Percentiles rank a stretch among this genome's conserved stretches.
Conservation (phyloP, 306 rosid genomes). For the Fragaria nilgerrensis region DNA sequence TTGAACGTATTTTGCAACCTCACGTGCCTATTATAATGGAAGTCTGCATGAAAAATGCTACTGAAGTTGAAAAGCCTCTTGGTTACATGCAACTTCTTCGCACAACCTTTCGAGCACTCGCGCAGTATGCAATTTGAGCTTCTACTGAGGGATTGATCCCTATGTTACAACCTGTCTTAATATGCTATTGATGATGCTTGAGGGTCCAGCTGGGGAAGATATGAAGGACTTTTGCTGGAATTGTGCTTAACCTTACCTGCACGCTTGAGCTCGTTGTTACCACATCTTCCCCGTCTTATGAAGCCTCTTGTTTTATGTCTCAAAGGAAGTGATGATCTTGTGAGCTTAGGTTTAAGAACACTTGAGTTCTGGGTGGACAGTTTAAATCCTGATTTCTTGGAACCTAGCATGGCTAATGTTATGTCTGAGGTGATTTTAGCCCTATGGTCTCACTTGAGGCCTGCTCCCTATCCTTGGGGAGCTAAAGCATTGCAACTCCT, state of each 20-base stretch:
- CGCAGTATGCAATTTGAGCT: slow-evolving; percentile 92
- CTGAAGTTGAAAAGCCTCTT: slow-evolving; percentile 93
- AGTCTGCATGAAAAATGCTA: slow-evolving; percentile 90
- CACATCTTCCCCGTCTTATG: slow-evolving; percentile 92
- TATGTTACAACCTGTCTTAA: slow-evolving; percentile 94
- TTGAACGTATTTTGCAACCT: slow-evolving; percentile 97
- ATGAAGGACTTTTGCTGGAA: slow-evolving; percentile 88
- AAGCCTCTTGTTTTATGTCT: slow-evolving; percentile 94
- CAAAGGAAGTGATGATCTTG: slow-evolving; percentile 86
- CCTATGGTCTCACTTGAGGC: slow-evolving; percentile 95
- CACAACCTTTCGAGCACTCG: slow-evolving; percentile 74
- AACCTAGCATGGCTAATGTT: slow-evolving; percentile 96
- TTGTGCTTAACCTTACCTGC: slow-evolving; percentile 98
- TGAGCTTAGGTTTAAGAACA: slow-evolving; percentile 86
- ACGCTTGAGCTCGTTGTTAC: slow-evolving; percentile 88
- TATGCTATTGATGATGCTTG: slow-evolving; percentile 90
- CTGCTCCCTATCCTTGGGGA: slow-evolving; percentile 89
- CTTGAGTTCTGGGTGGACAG: slow-evolving; percentile 99
- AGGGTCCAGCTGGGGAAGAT: slow-evolving; percentile 97
- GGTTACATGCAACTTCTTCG: slow-evolving; percentile 96
- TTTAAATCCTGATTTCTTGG: slow-evolving; percentile 96
- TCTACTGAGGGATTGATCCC: slow-evolving; percentile 90
- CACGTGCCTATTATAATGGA: slow-evolving; percentile 94
- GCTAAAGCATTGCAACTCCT: slow-evolving; percentile 98
- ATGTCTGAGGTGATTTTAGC: slow-evolving; percentile 91